Base-by-base conservation (phyloP, 2,329 filamentous ascomycete species). In the Aspergillus sergii region DNA sequence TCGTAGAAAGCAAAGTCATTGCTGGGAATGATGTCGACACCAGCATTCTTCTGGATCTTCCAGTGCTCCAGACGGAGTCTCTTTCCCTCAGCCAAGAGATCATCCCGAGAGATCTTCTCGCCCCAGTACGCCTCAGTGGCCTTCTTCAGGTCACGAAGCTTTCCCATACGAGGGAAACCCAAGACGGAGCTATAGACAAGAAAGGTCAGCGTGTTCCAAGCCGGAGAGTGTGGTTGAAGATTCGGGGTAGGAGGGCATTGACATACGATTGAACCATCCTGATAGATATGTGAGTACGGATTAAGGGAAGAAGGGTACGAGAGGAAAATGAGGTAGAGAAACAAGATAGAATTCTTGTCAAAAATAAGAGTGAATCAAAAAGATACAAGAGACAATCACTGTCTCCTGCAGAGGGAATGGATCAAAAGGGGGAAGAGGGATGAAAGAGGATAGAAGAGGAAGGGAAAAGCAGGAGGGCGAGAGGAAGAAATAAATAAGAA, bases 1-100 rank as follows among this genome's bases (percentile, higher is more conserved):
- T 98, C 94, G 84, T 99, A 99, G 84, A 93, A 93, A 73, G 95
- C 93, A 79, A 99, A 99, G 89, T 99, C 95, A 82, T 99, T 99
- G 91, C 92, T 96, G 81, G 95, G 95, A 79, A 99, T 97, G 84
- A 95, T 86, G 79, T 97, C 92, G 82, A 98, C 94, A 78, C 95
- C 95, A 71, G 95, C 95, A 83, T 96, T 89, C 88, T 99, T 94
- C 87, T 99, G 95, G 84, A 99, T 96, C 86, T 97, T 93, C 95
- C 95, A 99, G 89, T 99, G 95, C 77, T 91, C 93, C 72, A 94
- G 87, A 85, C 95, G 92, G 66, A 99, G 92, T 80, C 93, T 89
- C 92, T 98, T 98, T 81, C 91, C 95, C 89, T 98, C 95, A 66
- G 89, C 87, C 72, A 98, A 86, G 73, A 99, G 92, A 68, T 96